Evolutionary conservation across 1,139 yeast genomes (phyloP), one percentile per base, ranked within the genome.

Genomic region (Taphrina flavorubra): DNA sequence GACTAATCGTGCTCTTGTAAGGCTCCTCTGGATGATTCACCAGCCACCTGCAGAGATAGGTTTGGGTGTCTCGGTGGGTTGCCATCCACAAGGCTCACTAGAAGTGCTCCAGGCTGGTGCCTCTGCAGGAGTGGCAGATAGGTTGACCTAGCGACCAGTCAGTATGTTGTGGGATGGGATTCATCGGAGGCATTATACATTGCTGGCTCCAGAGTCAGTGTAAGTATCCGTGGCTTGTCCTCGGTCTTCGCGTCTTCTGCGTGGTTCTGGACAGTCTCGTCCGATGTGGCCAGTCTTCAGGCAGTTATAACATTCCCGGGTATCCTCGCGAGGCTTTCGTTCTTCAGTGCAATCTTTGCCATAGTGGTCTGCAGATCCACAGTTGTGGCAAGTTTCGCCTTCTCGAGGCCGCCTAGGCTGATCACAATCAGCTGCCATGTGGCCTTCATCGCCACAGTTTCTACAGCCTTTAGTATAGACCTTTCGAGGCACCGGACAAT

Each of bases 251-350:
- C 53, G 34, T 11, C 36, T 20, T 20, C 16, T 42, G 8, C 62
- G 51, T 31, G 62, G 62, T n/a, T 58, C 42, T 25, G 62, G 62
- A 58, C 62, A 58, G 10, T 58, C 62, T 58, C 40, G 14, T 3
- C 51, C 42, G 14, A 58, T 44, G 62, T 58, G 62, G n/a, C 62
- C 62, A 31, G 42, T 44, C 39, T 44, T n/a, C 5, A 44, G 8
- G 46, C 62, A 58, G 14, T 58, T 58, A 39, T 58, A 18, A 31
- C 62, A 58, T 10, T 18, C 62, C 46, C 62, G 42, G 16, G 16
- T 58, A 20, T 58, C 62, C 36, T 31, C 62, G 42, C 62, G 40
- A 6, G 51, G 51, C 62, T 31, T 58, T 36, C 53, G 39, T 4
- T 37, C 49, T 36, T 56, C 60, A 18, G 60, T 16, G 37, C 62